phyloP scores from a whole-genome alignment of 176 grass and related monocot genomes.

The Zizania latifolia region DNA sequence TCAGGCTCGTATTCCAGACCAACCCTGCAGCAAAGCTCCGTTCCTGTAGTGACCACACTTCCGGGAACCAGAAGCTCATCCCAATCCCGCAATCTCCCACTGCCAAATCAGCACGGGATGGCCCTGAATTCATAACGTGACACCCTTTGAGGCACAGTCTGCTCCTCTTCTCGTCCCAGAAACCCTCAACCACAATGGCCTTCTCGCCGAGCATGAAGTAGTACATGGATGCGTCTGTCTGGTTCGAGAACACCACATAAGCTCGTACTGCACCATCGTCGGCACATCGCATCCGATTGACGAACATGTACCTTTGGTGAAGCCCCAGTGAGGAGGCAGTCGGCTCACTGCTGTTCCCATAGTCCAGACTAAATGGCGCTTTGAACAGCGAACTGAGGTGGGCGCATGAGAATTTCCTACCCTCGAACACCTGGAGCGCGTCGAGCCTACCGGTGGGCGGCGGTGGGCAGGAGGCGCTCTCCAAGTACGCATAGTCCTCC shows the following conservation, averaged over 20 bases:
- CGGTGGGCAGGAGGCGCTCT: constrained; percentile 53
- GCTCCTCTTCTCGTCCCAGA: constrained; percentile 48
- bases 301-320: constrained; percentile 35
- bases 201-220: constrained; percentile 42
- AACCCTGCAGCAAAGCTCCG: constrained; percentile 42
- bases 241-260: constrained; percentile 59
- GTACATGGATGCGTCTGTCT: not conserved
- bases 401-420: constrained; percentile 29
- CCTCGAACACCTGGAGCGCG: constrained; percentile 40
- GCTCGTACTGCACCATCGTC: constrained; percentile 44
- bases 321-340: constrained; percentile 29
- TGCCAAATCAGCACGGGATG: not conserved
- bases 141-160: constrained; percentile 69
- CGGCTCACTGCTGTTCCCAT: not conserved
- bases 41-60: constrained; percentile 48
- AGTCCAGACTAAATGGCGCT: constrained; percentile 31
- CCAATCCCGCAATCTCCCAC: constrained; percentile 60
- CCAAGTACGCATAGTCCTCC: constrained; percentile 44
- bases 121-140: constrained; percentile 23
- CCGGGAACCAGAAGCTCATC: constrained; percentile 76
- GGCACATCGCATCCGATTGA: constrained; percentile 45
- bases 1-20: constrained; percentile 41
- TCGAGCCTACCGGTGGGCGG: not conserved
- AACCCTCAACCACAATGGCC: constrained; percentile 59
- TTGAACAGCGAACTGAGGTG: constrained; percentile 31